phyloP scores from a whole-genome alignment of 495 filamentous ascomycete species.

The Aspergillus heteromorphus region DNA sequence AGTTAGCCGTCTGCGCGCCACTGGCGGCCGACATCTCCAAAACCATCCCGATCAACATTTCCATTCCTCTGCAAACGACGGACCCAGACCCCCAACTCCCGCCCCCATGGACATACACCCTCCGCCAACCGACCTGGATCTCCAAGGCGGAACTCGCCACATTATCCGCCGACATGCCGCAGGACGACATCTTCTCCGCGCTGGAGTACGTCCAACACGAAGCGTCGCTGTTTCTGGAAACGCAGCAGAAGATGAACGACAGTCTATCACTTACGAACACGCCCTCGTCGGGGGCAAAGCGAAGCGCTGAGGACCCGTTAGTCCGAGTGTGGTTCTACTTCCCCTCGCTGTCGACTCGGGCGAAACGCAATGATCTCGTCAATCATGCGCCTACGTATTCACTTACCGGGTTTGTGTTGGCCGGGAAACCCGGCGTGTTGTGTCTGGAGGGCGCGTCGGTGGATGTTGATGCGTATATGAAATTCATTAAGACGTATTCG shows the following conservation, averaged over 20 bases:
- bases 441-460: slow-evolving; percentile 31
- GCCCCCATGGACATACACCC: slow-evolving; percentile 24
- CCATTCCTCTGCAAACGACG: slow-evolving; percentile 24
- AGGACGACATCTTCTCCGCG: slow-evolving; percentile 27
- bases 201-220: slow-evolving; percentile 31
- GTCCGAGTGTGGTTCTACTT: slow-evolving; percentile 42
- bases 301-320: slow-evolving; percentile 6
- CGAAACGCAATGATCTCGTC: slow-evolving; percentile 36
- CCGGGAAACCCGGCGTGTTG: slow-evolving; percentile 36
- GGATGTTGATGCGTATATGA: slow-evolving; percentile 38
- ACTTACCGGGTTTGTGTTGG: slow-evolving; percentile 36
- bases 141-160: slow-evolving; percentile 32
- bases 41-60: slow-evolving; percentile 31
- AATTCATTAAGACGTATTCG: slow-evolving; percentile 39
- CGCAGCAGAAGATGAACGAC: slow-evolving; percentile 10
- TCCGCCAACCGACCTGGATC: slow-evolving; percentile 41
- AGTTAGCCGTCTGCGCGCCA: slow-evolving; percentile 24
- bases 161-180: slow-evolving; percentile 24
- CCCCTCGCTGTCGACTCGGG: slow-evolving; percentile 33
- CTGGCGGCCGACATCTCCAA: slow-evolving; percentile 20
- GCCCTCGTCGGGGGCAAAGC: too few species aligned
- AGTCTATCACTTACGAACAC: too few species aligned
- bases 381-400: slow-evolving; percentile 30
- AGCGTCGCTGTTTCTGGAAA: slow-evolving; percentile 22
- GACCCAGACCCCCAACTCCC: slow-evolving; percentile 16